Evolutionary conservation across 306 rosid species (phyloP).

Genomic region (Prunus mume): DNA sequence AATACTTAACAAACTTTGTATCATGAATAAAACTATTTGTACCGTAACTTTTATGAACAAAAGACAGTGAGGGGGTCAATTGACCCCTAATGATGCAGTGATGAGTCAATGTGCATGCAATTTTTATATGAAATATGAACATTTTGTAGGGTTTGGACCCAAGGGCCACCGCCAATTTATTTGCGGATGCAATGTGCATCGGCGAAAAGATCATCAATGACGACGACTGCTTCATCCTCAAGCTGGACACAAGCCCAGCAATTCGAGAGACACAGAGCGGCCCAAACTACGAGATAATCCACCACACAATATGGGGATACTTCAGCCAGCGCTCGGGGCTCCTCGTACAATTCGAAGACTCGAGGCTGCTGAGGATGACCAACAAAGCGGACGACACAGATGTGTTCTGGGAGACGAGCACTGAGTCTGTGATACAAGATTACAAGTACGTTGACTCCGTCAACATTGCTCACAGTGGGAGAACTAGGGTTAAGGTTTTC

Average conservation of each 20-base stretch:
- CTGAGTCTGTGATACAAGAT: constrained; percentile 71
- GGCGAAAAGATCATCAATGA: constrained; percentile 76
- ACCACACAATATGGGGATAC: constrained; percentile 90
- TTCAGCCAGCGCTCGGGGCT: constrained; percentile 95
- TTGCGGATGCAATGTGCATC: constrained; percentile 76
- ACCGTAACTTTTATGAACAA: too few species aligned
- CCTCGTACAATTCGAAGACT: constrained; percentile 75
- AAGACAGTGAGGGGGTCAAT: too few species aligned
- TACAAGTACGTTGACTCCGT: constrained; percentile 75
- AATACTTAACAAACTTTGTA: neutral
- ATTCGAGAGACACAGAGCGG: constrained; percentile 71
- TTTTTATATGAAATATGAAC: neutral
- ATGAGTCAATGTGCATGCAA: too few species aligned
- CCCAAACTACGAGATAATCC: constrained; percentile 64
- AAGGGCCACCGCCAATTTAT: constrained; percentile 78
- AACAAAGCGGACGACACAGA: constrained; percentile 56
- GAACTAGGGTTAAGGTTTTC: constrained; percentile 57
- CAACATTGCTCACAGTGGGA: constrained; percentile 84
- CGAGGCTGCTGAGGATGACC: constrained; percentile 66
- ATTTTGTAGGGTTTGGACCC: constrained; percentile 76
- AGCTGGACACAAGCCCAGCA: constrained; percentile 74
- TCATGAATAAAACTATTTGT: too few species aligned
- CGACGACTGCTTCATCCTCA: constrained; percentile 78
- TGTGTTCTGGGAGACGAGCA: constrained; percentile 94
- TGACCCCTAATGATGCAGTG: too few species aligned